Conservation (phyloP, 345 rosid species). For the Salix dunnii region DNA sequence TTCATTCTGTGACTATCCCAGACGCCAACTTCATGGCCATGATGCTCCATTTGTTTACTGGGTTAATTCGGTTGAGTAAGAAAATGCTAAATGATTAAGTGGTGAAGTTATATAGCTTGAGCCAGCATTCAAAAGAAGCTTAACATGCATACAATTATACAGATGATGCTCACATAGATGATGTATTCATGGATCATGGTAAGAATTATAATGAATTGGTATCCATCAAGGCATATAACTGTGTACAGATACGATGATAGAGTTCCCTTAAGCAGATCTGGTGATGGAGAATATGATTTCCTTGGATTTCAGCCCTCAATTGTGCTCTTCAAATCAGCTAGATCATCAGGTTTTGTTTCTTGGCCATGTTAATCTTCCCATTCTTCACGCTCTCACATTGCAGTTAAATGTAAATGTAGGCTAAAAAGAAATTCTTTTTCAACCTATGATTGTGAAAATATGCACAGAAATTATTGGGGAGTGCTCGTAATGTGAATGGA, state of each 20-base stretch:
- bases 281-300: slow-evolving; percentile 65
- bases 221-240: too few species aligned
- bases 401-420: neutral
- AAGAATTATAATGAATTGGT: slow-evolving; percentile 68
- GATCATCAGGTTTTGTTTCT: slow-evolving; percentile 52
- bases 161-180: slow-evolving; percentile 53
- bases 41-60: neutral
- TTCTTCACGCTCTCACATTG: too few species aligned
- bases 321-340: slow-evolving; percentile 47
- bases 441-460: neutral
- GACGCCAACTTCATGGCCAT: neutral
- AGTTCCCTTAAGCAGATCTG: slow-evolving; percentile 43
- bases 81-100: slow-evolving; percentile 1
- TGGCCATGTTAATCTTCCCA: neutral
- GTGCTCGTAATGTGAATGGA: slow-evolving; percentile 40
- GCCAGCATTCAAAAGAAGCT: slow-evolving; percentile 69
- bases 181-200: slow-evolving; percentile 54
- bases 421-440: neutral
- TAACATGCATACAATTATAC: slow-evolving; percentile 58
- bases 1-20: neutral
- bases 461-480: slow-evolving; percentile 67
- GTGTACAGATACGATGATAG: too few species aligned
- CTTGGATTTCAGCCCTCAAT: slow-evolving; percentile 68
- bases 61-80: neutral
- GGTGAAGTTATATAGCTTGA: slow-evolving; percentile 63